These are phyloP conservation scores for Plenodomus lindquistii DNA, from an alignment of 2,329 filamentous ascomycete species.

Conservation along the genomic window DNA sequence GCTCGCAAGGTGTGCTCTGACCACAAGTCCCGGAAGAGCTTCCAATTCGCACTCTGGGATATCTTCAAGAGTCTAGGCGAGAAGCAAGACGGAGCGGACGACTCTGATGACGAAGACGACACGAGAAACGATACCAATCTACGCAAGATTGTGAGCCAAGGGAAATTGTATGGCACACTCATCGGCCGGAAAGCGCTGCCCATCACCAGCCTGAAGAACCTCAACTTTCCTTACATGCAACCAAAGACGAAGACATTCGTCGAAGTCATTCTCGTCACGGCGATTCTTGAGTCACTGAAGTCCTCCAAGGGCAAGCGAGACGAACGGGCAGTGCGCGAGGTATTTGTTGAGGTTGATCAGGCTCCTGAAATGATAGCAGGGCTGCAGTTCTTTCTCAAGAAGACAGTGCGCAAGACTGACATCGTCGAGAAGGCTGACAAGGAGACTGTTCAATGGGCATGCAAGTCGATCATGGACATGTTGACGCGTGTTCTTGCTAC, in stretches of 20 bases:
- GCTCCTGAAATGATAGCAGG: constrained; percentile 71
- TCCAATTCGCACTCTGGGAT: constrained; percentile 86
- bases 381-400: constrained; percentile 78
- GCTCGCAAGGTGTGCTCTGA: constrained; percentile 77
- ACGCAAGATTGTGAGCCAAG: constrained; percentile 67
- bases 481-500: constrained; percentile 41
- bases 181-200: constrained; percentile 63
- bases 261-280: constrained; percentile 76
- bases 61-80: constrained; percentile 87
- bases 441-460: constrained; percentile 54
- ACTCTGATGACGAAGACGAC: constrained; percentile 60
- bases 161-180: constrained; percentile 67
- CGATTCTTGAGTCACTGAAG: constrained; percentile 70
- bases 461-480: constrained; percentile 43
- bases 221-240: constrained; percentile 80
- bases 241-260: constrained; percentile 76
- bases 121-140: constrained; percentile 54
- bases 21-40: constrained; percentile 76
- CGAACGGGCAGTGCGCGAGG: constrained; percentile 63
- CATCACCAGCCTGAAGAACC: constrained; percentile 64
- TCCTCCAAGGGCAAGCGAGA: constrained; percentile 52
- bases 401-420: constrained; percentile 70
- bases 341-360: constrained; percentile 68
- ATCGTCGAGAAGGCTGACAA: constrained; percentile 54
- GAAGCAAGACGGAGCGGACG: constrained; percentile 64